A percentile compares a stretch with the other conserved stretches of the same genome.
phyloP scores from a whole-genome alignment of 805 yeast species.

The Priceomyces castillae region DNA sequence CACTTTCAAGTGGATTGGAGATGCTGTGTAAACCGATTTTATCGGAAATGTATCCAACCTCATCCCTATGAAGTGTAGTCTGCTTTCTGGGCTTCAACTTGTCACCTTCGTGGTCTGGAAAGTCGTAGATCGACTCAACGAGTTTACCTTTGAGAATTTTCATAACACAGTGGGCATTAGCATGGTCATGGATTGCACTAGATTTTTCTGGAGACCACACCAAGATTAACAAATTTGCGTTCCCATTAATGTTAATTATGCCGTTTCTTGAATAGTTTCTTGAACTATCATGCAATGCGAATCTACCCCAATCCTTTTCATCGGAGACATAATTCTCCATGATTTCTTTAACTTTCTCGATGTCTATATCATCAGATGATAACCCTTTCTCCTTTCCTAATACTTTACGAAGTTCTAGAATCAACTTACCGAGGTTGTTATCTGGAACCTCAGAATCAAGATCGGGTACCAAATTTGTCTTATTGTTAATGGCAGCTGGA shows the following conservation, averaged over 20 bases:
- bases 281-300: conserved; percentile 51
- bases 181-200: conserved; percentile 71
- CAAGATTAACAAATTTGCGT: conserved; percentile 63
- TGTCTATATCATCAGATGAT: conserved; percentile 51
- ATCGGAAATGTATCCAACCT: conserved; percentile 66
- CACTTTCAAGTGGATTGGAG: conserved; percentile 42
- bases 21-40: conserved; percentile 65
- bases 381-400: conserved; percentile 34
- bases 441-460: conserved; percentile 10
- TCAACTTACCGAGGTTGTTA: conserved; percentile 24
- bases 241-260: conserved; percentile 64
- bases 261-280: conserved; percentile 67
- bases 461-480: neutral
- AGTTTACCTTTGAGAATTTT: conserved; percentile 61
- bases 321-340: conserved; percentile 49
- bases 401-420: conserved; percentile 23
- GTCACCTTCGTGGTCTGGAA: conserved; percentile 37
- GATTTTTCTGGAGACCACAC: conserved; percentile 71
- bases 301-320: conserved; percentile 56
- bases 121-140: conserved; percentile 54
- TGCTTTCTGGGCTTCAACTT: conserved; percentile 23
- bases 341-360: conserved; percentile 39
- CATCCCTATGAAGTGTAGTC: conserved; percentile 32
- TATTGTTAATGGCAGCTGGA: neutral
- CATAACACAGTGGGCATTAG: conserved; percentile 74